A percentile compares a stretch with the other conserved stretches of the same genome.
phyloP scores from a whole-genome alignment of 2,329 filamentous ascomycete species.

The Colletotrichum orchidophilum region DNA sequence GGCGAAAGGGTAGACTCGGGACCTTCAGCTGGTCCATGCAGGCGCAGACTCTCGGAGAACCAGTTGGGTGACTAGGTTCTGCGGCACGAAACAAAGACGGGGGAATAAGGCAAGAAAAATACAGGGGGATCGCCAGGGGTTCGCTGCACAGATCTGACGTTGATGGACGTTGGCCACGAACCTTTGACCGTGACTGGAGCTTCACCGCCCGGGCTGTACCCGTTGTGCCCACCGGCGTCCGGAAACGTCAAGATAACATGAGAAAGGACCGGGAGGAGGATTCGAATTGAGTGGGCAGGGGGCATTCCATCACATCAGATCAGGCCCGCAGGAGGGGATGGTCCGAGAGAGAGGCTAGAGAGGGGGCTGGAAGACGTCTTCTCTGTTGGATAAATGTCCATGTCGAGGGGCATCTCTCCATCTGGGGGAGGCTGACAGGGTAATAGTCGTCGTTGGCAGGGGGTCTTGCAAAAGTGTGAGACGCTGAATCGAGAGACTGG shows the following conservation, averaged over 20 bases:
- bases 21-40: conserved; percentile 24
- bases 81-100: not conserved
- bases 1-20: not conserved
- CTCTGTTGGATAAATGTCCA: conserved; percentile 2
- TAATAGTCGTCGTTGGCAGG: not conserved
- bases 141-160: conserved; percentile 25
- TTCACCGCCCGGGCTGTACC: conserved; percentile 2
- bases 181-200: not conserved
- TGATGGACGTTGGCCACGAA: not conserved
- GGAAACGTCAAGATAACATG: not conserved
- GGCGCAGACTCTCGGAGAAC: not conserved
- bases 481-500: not conserved
- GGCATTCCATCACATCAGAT: conserved; percentile 7
- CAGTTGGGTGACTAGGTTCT: not conserved
- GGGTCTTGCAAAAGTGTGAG: no score
- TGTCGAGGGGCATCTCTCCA: not conserved
- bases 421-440: not conserved
- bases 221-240: not conserved
- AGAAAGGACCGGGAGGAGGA: not conserved
- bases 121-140: conserved; percentile 19
- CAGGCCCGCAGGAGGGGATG: conserved; percentile 10
- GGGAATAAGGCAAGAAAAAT: not conserved
- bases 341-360: not conserved
- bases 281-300: not conserved
- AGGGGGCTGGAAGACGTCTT: not conserved